phyloP scores from a whole-genome alignment of 2,329 filamentous ascomycete species.

The Cercospora citrullina region DNA sequence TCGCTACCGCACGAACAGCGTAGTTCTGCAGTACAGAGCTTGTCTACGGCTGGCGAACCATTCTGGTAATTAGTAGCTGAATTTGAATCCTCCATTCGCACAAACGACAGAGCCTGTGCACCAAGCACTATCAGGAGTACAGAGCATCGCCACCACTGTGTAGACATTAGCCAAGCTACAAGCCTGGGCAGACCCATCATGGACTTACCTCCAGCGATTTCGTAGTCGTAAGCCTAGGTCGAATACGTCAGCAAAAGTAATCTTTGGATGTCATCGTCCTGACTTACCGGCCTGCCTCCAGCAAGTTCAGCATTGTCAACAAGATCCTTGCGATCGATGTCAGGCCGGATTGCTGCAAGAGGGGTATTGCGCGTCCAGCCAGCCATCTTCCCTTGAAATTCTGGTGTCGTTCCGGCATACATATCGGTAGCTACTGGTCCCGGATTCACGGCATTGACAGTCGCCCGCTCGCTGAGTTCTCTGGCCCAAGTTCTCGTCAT shows the following conservation, averaged over 20 bases:
- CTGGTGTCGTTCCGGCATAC: conserved; percentile 56
- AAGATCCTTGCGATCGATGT: conserved; percentile 62
- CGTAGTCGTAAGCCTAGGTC: conserved; percentile 59
- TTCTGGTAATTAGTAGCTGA: conserved; percentile 42
- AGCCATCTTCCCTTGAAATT: conserved; percentile 60
- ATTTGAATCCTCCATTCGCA: conserved; percentile 75
- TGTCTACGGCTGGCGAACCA: not conserved
- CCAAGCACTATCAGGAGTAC: conserved; percentile 70
- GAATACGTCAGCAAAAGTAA: conserved; percentile 29
- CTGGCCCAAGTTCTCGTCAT: conserved; percentile 70
- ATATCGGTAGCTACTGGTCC: conserved; percentile 68
- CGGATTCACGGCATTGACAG: conserved; percentile 66
- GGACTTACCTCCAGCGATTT: conserved; percentile 67
- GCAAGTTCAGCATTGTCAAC: conserved; percentile 43
- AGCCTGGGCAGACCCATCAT: not conserved
- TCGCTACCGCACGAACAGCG: not conserved
- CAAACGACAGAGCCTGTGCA: conserved; percentile 75
- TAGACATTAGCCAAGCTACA: not conserved
- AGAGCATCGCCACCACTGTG: conserved; percentile 64
- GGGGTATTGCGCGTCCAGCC: conserved; percentile 65
- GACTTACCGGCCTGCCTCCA: conserved; percentile 55
- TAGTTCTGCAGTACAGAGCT: not conserved
- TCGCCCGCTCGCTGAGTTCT: conserved; percentile 61
- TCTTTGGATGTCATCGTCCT: conserved; percentile 39
- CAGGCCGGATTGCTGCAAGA: conserved; percentile 60